Percentiles rank a stretch among this genome's conserved stretches.
These are phyloP conservation scores for Porphyrellus cyaneotinctus DNA, from an alignment of 768 basidiomycete genomes.

Conservation along the genomic window DNA sequence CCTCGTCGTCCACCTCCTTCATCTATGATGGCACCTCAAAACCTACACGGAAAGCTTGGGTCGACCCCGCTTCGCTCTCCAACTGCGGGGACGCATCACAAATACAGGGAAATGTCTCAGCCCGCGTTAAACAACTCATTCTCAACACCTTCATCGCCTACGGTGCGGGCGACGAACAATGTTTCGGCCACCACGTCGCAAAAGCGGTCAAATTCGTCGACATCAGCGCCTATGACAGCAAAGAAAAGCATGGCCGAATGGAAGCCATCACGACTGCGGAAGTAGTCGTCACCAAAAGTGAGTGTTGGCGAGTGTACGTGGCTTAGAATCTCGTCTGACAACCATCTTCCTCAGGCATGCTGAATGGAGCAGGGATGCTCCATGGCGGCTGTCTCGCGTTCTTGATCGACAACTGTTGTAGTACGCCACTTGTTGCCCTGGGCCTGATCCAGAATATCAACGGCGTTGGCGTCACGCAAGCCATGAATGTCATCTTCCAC, in stretches of 20 bases:
- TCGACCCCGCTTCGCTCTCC: slow-evolving; percentile 62
- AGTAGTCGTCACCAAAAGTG: slow-evolving; percentile 58
- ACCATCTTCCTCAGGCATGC: slow-evolving; percentile 47
- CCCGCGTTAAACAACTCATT: slow-evolving; percentile 61
- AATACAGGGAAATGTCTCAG: slow-evolving; percentile 61
- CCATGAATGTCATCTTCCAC: slow-evolving; percentile 66
- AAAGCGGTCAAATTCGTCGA: slow-evolving; percentile 58
- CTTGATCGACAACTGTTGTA: slow-evolving; percentile 70
- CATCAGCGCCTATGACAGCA: slow-evolving; percentile 47
- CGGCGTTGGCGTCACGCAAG: slow-evolving; percentile 72
- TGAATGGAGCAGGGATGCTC: slow-evolving; percentile 72
- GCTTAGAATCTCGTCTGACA: slow-evolving; percentile 1
- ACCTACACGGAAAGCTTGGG: slow-evolving; percentile 45
- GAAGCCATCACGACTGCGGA: slow-evolving; percentile 64
- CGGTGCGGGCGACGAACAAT: slow-evolving; percentile 61
- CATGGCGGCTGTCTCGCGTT: slow-evolving; percentile 76
- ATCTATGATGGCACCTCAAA: slow-evolving; percentile 21
- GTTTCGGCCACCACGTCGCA: slow-evolving; percentile 60
- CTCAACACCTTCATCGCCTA: slow-evolving; percentile 66
- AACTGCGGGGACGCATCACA: slow-evolving; percentile 51
- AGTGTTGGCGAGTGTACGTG: slow-evolving; percentile 14
- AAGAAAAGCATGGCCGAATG: slow-evolving; percentile 46
- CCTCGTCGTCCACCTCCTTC: slow-evolving; percentile 26
- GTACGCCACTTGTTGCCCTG: slow-evolving; percentile 63
- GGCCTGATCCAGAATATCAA: slow-evolving; percentile 58